Evolutionary conservation across 1,284 basidiomycete species (phyloP).

Genomic region (Tylopilus sp.): DNA sequence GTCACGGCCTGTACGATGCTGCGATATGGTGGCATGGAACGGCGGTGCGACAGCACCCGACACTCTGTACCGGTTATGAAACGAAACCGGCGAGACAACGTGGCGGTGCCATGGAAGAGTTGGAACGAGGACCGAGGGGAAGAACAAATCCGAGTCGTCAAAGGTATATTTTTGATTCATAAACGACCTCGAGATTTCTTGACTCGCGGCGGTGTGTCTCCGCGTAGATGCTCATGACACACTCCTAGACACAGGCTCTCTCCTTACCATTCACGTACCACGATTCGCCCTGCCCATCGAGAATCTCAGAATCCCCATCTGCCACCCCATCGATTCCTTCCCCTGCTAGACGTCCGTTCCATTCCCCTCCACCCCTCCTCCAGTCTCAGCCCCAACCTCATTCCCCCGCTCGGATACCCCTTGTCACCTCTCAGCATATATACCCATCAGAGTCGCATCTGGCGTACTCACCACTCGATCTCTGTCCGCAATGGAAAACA

Average conservation of each 20-base stretch:
- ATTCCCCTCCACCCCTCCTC: background rate
- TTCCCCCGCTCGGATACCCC: background rate
- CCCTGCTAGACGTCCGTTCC: conserved; percentile 1
- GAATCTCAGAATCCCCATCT: too few relatives aligned
- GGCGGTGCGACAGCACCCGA: too few relatives aligned
- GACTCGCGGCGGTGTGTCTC: background rate
- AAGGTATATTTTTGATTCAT: background rate
- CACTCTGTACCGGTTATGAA: conserved; percentile 3
- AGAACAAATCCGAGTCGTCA: background rate
- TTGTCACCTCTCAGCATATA: background rate
- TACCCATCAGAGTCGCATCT: background rate
- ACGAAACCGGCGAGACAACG: background rate
- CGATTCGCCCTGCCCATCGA: conserved; percentile 14
- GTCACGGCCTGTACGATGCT: too few relatives aligned
- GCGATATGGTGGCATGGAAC: too few relatives aligned
- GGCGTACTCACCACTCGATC: background rate
- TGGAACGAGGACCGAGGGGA: background rate
- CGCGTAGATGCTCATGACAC: too few relatives aligned
- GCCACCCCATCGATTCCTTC: background rate
- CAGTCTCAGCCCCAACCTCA: background rate
- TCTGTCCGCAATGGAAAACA: conserved; percentile 22
- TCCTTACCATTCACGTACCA: conserved; percentile 4
- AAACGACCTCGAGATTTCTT: background rate
- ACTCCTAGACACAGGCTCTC: background rate
- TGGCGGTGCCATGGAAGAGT: conserved; percentile 2